Conservation (phyloP, 2,329 filamentous ascomycete species). For the Aspergillus piperis region DNA sequence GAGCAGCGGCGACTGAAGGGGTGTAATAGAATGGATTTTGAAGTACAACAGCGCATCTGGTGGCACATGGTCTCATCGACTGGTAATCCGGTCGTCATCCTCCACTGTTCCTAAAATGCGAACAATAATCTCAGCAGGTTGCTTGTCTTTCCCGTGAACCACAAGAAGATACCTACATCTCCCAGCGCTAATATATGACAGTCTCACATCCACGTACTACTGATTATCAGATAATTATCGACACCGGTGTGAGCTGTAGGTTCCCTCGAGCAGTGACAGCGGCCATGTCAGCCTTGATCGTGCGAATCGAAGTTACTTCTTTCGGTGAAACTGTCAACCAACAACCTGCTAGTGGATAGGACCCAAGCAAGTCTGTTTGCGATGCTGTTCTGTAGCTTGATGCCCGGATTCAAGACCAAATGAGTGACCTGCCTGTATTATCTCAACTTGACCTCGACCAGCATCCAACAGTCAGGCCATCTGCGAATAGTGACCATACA, state of each 20-base stretch:
- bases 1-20: slow-evolving; percentile 15
- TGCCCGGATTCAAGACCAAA: not conserved
- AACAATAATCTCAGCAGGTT: slow-evolving; percentile 16
- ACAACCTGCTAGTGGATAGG: not conserved
- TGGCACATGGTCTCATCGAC: slow-evolving; percentile 29
- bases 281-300: not conserved
- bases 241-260: not conserved
- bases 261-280: not conserved
- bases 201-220: slow-evolving; percentile 23
- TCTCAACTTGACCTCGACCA: slow-evolving; percentile 15
- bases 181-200: slow-evolving; percentile 27
- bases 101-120: too few relatives aligned
- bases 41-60: slow-evolving; percentile 27
- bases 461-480: slow-evolving; percentile 22
- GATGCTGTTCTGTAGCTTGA: slow-evolving; percentile 3
- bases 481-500: slow-evolving; percentile 24
- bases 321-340: slow-evolving; percentile 12
- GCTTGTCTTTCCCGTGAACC: slow-evolving; percentile 18
- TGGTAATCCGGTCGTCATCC: slow-evolving; percentile 14
- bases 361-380: not conserved
- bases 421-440: not conserved
- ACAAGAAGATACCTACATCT: slow-evolving; percentile 24
- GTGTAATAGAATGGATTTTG: slow-evolving; percentile 23
- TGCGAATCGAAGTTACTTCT: slow-evolving; percentile 2
- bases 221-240: slow-evolving; percentile 23